Evolutionary conservation across 192 early-diverging fungal species (phyloP).

Genomic region (Glomus cerebriforme): DNA sequence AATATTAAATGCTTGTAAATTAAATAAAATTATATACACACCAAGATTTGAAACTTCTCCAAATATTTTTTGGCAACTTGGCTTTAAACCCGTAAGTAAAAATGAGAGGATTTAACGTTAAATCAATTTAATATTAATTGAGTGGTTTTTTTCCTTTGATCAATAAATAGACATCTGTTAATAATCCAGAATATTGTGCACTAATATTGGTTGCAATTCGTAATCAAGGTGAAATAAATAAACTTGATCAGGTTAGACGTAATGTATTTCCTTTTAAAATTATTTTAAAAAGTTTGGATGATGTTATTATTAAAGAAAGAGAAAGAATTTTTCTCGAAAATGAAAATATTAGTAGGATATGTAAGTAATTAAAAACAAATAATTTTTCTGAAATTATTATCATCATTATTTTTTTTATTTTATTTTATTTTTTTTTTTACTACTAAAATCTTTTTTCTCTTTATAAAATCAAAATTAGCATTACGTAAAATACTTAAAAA

Average conservation of each 20-base stretch:
- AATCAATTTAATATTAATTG: too few relatives aligned
- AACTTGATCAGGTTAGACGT: neutral
- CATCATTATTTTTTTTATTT: too few relatives aligned
- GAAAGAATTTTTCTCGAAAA: too few relatives aligned
- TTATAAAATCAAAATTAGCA: neutral
- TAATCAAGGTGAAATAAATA: neutral
- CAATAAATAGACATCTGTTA: neutral
- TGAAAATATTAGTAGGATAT: too few relatives aligned
- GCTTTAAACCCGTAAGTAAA: neutral
- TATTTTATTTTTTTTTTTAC: too few relatives aligned
- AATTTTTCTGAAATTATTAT: too few relatives aligned
- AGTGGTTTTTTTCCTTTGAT: neutral
- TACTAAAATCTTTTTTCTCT: too few relatives aligned
- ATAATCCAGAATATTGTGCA: constrained; percentile 23
- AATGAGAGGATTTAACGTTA: too few relatives aligned
- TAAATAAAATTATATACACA: neutral
- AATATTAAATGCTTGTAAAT: neutral
- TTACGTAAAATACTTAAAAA: neutral
- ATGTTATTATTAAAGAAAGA: neutral
- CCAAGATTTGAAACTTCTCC: constrained; percentile 7
- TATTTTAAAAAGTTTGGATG: neutral
- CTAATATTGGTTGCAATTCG: neutral
- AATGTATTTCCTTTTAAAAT: neutral
- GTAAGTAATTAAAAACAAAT: too few relatives aligned
- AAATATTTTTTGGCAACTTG: constrained; percentile 14